phyloP scores from a whole-genome alignment of 345 rosid species.

The Gynandropsis gynandra region DNA sequence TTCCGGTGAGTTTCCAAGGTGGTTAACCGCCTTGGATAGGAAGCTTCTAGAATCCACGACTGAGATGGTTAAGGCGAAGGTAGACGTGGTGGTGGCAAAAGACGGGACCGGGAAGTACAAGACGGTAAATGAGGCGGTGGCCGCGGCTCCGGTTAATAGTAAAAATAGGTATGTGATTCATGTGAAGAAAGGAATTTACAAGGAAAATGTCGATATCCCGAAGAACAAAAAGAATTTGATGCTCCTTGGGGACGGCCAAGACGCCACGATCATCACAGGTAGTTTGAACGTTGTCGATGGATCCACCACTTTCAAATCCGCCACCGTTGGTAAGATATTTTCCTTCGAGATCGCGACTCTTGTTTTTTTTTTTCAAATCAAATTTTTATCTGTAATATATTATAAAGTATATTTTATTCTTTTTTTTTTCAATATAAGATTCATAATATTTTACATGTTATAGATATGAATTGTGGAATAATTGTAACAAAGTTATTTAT shows the following conservation, averaged over 20 bases:
- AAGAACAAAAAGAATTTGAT: conserved; percentile 61
- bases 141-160: conserved; percentile 52
- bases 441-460: too few relatives aligned
- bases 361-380: neutral
- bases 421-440: too few relatives aligned
- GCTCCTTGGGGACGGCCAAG: conserved; percentile 77
- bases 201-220: conserved; percentile 60
- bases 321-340: conserved; percentile 53
- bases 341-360: too few relatives aligned
- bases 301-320: conserved; percentile 65
- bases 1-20: conserved; percentile 34
- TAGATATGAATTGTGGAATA: too few relatives aligned
- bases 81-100: conserved; percentile 59
- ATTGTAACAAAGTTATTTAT: neutral
- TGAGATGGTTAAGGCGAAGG: conserved; percentile 30
- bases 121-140: conserved; percentile 61
- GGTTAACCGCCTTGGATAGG: conserved; percentile 54
- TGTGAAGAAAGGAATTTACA: conserved; percentile 69
- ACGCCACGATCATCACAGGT: conserved; percentile 53
- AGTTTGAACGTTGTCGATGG: conserved; percentile 49
- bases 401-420: neutral
- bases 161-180: conserved; percentile 49
- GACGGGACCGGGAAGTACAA: conserved; percentile 76
- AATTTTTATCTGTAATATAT: neutral
- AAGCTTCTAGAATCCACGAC: conserved; percentile 33